A percentile compares a stretch with the other conserved stretches of the same genome.
Evolutionary conservation across 2,329 filamentous ascomycete species (phyloP).

Genomic region (Microdochium nivale): DNA sequence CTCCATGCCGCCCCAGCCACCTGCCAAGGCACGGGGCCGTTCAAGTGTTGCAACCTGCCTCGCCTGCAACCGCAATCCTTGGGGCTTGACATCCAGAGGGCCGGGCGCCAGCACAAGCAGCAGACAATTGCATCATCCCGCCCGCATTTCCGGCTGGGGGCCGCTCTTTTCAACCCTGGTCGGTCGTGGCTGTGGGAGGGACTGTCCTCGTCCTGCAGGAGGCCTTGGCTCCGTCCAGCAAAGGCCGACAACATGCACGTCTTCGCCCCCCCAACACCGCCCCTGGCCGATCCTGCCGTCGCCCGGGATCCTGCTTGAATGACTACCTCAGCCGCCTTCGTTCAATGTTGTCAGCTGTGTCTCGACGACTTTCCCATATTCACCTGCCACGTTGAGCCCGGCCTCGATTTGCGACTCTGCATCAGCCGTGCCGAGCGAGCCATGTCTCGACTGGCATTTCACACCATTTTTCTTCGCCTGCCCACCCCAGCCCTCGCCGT

Average conservation of each 20-base stretch:
- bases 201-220: too few species aligned
- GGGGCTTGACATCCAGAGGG: too few species aligned
- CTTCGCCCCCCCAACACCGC: too few species aligned
- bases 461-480: conserved; percentile 24
- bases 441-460: conserved; percentile 21
- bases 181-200: background rate
- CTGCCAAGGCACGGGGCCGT: background rate
- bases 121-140: background rate
- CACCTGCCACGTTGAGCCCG: too few species aligned
- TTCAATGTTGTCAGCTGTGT: too few species aligned
- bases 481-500: conserved; percentile 24
- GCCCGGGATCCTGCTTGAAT: too few species aligned
- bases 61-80: background rate
- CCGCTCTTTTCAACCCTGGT: background rate
- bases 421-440: conserved; percentile 3
- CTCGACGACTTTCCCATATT: too few species aligned
- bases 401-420: too few species aligned
- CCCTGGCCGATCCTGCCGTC: too few species aligned
- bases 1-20: background rate
- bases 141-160: background rate
- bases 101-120: background rate
- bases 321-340: too few species aligned
- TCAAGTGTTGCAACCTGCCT: background rate
- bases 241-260: too few species aligned
- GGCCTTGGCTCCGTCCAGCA: too few species aligned